Conservation (phyloP, 192 early-diverging fungal species). For the Cetraspora pellucida region DNA sequence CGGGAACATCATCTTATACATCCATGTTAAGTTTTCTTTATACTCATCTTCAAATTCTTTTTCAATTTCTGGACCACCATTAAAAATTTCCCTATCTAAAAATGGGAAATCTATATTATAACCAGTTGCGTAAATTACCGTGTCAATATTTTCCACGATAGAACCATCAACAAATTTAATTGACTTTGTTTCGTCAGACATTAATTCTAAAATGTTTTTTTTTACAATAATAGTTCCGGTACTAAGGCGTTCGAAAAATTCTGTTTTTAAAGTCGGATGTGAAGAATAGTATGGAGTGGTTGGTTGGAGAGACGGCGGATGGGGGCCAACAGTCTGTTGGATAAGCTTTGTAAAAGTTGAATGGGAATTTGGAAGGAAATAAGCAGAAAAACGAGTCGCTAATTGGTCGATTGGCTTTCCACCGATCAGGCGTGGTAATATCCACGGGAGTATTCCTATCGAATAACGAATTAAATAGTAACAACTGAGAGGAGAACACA, state of each 20-base stretch:
- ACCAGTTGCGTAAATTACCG: slow-evolving; percentile 65
- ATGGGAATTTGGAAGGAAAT: slow-evolving; percentile 36
- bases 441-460: slow-evolving; percentile 45
- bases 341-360: slow-evolving; percentile 38
- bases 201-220: slow-evolving; percentile 50
- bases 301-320: slow-evolving; percentile 49
- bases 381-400: slow-evolving; percentile 41
- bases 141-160: slow-evolving; percentile 52
- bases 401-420: slow-evolving; percentile 57
- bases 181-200: slow-evolving; percentile 32
- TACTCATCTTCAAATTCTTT: slow-evolving; percentile 37
- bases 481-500: too few relatives aligned
- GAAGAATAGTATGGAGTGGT: slow-evolving; percentile 38
- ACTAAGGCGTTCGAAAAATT: slow-evolving; percentile 51
- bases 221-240: slow-evolving; percentile 53
- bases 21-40: slow-evolving; percentile 49
- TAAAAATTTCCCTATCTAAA: slow-evolving; percentile 47
- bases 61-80: slow-evolving; percentile 42
- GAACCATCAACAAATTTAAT: slow-evolving; percentile 64
- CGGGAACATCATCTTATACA: slow-evolving; percentile 63
- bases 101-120: slow-evolving; percentile 56
- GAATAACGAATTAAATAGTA: too few relatives aligned
- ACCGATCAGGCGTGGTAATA: slow-evolving; percentile 49
- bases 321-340: slow-evolving; percentile 3
- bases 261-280: slow-evolving; percentile 54